These are phyloP conservation scores for Annulohypoxylon stygium DNA, from an alignment of 495 filamentous ascomycete species.

Conservation along the genomic window DNA sequence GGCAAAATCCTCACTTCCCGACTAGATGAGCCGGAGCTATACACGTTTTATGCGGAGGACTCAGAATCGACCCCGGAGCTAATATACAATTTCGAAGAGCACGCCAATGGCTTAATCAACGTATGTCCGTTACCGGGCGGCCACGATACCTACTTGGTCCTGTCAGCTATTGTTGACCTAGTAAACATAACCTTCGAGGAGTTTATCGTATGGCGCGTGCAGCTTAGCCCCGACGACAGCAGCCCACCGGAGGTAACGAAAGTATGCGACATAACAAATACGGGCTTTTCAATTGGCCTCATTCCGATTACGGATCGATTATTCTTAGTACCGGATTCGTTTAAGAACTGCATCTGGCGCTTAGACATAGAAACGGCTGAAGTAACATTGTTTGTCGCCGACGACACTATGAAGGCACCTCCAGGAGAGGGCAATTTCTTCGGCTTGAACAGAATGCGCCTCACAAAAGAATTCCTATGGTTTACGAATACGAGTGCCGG, in stretches of 20 bases:
- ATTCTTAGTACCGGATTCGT: slow-evolving; percentile 45
- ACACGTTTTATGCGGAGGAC: slow-evolving; percentile 50
- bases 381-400: slow-evolving; percentile 27
- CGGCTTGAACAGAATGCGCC: slow-evolving; percentile 46
- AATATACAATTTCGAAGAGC: slow-evolving; percentile 46
- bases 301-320: slow-evolving; percentile 40
- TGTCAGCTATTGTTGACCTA: slow-evolving; percentile 45
- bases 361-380: slow-evolving; percentile 46
- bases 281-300: slow-evolving; percentile 44
- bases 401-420: slow-evolving; percentile 45
- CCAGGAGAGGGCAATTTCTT: slow-evolving; percentile 41
- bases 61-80: slow-evolving; percentile 39
- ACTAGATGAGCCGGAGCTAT: slow-evolving; percentile 49
- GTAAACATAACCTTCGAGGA: slow-evolving; percentile 35
- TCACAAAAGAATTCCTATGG: slow-evolving; percentile 43
- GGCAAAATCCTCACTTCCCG: slow-evolving; percentile 49
- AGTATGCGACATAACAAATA: slow-evolving; percentile 30
- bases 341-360: slow-evolving; percentile 44
- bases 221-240: slow-evolving; percentile 44
- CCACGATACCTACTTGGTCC: slow-evolving; percentile 45
- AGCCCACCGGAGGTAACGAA: slow-evolving; percentile 41
- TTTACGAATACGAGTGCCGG: slow-evolving; percentile 52
- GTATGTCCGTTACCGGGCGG: slow-evolving; percentile 44
- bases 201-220: slow-evolving; percentile 48
- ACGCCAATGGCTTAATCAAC: slow-evolving; percentile 47